A percentile compares a stretch with the other conserved stretches of the same genome.
Conservation (phyloP, 139 green algal genomes). For the Chlorella sp. region DNA sequence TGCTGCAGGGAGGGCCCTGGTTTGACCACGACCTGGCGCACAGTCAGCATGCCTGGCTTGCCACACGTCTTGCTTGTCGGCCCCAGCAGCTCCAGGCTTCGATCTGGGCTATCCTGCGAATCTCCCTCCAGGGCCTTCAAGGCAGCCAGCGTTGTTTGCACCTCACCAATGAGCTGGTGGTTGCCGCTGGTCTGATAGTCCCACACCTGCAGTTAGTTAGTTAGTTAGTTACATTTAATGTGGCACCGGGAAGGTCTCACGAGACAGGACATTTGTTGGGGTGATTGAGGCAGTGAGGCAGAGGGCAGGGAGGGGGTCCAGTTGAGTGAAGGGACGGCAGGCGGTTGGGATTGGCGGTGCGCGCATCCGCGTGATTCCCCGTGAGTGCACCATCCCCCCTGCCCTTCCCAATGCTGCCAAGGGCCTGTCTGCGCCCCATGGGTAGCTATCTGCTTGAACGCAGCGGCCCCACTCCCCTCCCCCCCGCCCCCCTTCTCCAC, state of each 20-base stretch:
- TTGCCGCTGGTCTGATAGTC: neutral
- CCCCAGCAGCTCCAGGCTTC: neutral
- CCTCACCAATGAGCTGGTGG: neutral
- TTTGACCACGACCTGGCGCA: constrained; percentile 6
- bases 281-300: too few relatives aligned
- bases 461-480: too few relatives aligned
- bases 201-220: neutral
- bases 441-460: neutral
- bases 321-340: neutral
- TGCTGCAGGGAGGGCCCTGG: neutral
- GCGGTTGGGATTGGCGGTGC: too few relatives aligned
- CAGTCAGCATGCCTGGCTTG: neutral
- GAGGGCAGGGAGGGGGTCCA: too few relatives aligned
- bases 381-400: too few relatives aligned
- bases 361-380: too few relatives aligned
- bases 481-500: too few relatives aligned
- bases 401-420: too few relatives aligned
- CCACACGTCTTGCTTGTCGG: neutral
- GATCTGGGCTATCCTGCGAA: neutral
- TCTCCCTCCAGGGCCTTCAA: neutral
- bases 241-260: too few relatives aligned
- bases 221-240: too few relatives aligned
- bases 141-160: neutral
- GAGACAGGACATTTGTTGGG: too few relatives aligned
- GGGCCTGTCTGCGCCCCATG: too few relatives aligned